A percentile compares a stretch with the other conserved stretches of the same genome.
phyloP scores from a whole-genome alignment of 2,329 filamentous ascomycete species.

The Diaporthe sp. region DNA sequence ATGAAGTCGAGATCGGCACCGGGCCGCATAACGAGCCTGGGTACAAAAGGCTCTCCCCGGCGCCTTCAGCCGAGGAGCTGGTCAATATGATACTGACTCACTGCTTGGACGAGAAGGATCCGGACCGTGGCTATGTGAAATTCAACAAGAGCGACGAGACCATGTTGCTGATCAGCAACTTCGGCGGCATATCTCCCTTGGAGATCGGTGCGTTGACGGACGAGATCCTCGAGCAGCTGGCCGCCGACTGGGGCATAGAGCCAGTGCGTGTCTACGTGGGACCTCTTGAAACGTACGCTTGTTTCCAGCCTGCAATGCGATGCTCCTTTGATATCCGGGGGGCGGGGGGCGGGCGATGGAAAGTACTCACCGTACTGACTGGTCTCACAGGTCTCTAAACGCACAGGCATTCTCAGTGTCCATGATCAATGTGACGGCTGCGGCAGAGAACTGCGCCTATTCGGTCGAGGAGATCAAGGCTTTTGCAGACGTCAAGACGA shows the following conservation, averaged over 20 bases:
- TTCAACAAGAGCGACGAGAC: conserved; percentile 59
- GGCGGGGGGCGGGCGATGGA: too few relatives aligned
- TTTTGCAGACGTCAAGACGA: conserved; percentile 73
- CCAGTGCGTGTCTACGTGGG: conserved; percentile 69
- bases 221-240: conserved; percentile 63
- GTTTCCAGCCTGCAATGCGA: not conserved
- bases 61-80: conserved; percentile 58
- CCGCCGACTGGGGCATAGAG: conserved; percentile 56
- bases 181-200: conserved; percentile 67
- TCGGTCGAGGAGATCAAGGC: conserved; percentile 65
- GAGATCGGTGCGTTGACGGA: conserved; percentile 66
- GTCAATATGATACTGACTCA: conserved; percentile 68
- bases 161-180: conserved; percentile 67
- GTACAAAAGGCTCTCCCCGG: conserved; percentile 65
- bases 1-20: conserved; percentile 72
- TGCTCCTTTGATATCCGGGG: not conserved
- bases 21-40: conserved; percentile 76
- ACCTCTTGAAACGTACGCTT: conserved; percentile 67
- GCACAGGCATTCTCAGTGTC: conserved; percentile 78
- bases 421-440: conserved; percentile 67
- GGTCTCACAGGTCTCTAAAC: conserved; percentile 65
- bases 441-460: conserved; percentile 56
- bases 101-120: conserved; percentile 67
- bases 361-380: not conserved
- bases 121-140: conserved; percentile 59